Evolutionary conservation across 2,329 filamentous ascomycete genomes (phyloP).

Genomic region (Colletotrichum tropicicola): DNA sequence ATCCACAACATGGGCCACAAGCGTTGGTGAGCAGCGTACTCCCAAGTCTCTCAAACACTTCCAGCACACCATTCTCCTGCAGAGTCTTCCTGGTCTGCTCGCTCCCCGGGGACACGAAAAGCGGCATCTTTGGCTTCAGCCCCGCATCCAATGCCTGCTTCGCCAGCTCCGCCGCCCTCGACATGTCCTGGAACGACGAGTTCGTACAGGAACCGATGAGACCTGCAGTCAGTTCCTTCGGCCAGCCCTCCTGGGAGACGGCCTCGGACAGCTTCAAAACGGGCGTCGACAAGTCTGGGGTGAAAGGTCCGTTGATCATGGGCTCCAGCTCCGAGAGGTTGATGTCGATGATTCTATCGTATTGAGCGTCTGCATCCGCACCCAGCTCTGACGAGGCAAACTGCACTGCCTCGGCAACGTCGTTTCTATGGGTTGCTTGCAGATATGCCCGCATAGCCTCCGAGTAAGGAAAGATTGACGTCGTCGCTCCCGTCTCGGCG

Average conservation of each 20-base stretch:
- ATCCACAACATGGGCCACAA: constrained; percentile 74
- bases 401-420: constrained; percentile 75
- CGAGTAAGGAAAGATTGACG: constrained; percentile 82
- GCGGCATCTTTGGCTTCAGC: constrained; percentile 76
- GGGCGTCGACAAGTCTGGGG: constrained; percentile 79
- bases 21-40: constrained; percentile 80
- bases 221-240: constrained; percentile 79
- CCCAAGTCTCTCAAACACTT: constrained; percentile 80
- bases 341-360: constrained; percentile 80
- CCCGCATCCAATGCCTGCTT: constrained; percentile 77
- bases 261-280: constrained; percentile 82
- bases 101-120: constrained; percentile 79
- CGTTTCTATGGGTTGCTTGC: constrained; percentile 73
- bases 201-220: constrained; percentile 84
- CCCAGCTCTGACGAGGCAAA: constrained; percentile 53
- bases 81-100: constrained; percentile 80
- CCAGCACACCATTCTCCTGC: constrained; percentile 72
- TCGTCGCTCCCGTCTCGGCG: constrained; percentile 68
- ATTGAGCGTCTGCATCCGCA: constrained; percentile 54
- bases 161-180: constrained; percentile 76
- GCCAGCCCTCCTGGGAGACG: constrained; percentile 78
- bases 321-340: constrained; percentile 79
- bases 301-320: constrained; percentile 83
- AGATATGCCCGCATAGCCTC: constrained; percentile 83
- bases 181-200: constrained; percentile 69